Percentiles rank a stretch among this genome's conserved stretches.
These are phyloP conservation scores for Citrus reticulata DNA, from an alignment of 345 rosid genomes.

Conservation along the genomic window DNA sequence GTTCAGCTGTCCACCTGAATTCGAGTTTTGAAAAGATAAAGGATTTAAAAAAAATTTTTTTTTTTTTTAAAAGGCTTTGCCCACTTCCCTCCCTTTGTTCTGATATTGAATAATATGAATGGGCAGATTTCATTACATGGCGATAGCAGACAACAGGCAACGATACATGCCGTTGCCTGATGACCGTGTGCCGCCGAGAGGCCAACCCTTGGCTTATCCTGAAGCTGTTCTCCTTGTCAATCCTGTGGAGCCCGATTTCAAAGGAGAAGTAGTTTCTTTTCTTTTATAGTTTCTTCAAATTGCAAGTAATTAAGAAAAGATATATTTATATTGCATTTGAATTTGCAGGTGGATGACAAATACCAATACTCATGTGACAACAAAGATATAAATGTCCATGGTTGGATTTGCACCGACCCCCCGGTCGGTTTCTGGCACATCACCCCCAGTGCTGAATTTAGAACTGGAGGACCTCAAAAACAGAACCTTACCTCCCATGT, in stretches of 20 bases:
- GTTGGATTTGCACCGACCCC: conserved; percentile 73
- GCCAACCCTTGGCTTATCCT: conserved; percentile 39
- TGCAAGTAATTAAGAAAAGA: too few relatives aligned
- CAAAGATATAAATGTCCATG: conserved; percentile 69
- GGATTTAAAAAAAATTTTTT: too few relatives aligned
- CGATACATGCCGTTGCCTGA: conserved; percentile 51
- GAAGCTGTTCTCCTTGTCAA: conserved; percentile 56
- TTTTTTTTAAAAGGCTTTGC: too few relatives aligned
- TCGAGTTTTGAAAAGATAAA: too few relatives aligned
- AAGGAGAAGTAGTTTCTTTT: conserved; percentile 38
- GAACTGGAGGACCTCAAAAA: conserved; percentile 75
- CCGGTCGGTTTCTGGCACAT: conserved; percentile 87
- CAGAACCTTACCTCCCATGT: conserved; percentile 89
- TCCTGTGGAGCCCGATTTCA: conserved; percentile 39
- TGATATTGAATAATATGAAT: not conserved
- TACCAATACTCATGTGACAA: conserved; percentile 82
- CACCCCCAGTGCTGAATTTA: conserved; percentile 84
- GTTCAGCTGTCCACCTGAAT: too few relatives aligned
- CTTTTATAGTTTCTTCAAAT: too few relatives aligned
- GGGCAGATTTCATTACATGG: conserved; percentile 53
- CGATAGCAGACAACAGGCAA: conserved; percentile 44
- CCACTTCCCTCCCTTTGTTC: not conserved
- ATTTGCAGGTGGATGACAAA: conserved; percentile 77
- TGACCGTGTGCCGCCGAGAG: conserved; percentile 39
- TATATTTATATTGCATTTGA: not conserved